Base-by-base conservation (phyloP, 495 filamentous ascomycete species). In the Penicillium antarcticum region DNA sequence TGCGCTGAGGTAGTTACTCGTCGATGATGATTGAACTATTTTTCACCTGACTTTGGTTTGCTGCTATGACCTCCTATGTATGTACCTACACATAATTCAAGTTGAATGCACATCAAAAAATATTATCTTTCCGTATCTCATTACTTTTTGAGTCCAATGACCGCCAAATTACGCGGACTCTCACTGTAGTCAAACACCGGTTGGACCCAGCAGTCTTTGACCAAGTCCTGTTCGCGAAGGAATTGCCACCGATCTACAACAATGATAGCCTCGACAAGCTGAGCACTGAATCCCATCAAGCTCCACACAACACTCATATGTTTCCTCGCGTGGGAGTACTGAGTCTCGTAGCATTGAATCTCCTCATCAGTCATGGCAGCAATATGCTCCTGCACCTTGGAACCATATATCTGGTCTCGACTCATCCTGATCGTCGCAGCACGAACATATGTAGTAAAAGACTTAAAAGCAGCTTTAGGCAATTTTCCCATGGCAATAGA, bases 221-320 rank as follows among this genome's bases (percentile, higher is more conserved):
- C 73, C 5, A 51, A 63, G 24, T 70, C 67, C 54, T 95, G 86
- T 65, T 98, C 92, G 42, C 72, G 83, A 48, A 98, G 75, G 68
- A 87, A 98, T 46, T 89, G 74, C 90, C 89, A 97, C 38, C 94
- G 75, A 76, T 98, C 94, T 26, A 91, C 84, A 32, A 96, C 89
- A 62, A 98, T 91, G 43, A 91, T 70, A 26, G 89, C 87, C 70
- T 98, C 94, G 29, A 92, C 83, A 4, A 97, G 83, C 7, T 80
- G 80, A 9, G 94, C 89, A 62, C 89, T 94, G 61, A 95, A 96
- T 2, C 92, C 90, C 92, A 97, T 97, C 61, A 98, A 69, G 58
- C 79, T 89, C 94, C 94, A 98, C 29, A 91, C 75, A 6, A 92
- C 77, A 66, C 86, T 90, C 16, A 98, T 75, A 57, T 96, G 83